Conservation (phyloP, 352 stramenopile species). For the Phytophthora pistaciae region DNA sequence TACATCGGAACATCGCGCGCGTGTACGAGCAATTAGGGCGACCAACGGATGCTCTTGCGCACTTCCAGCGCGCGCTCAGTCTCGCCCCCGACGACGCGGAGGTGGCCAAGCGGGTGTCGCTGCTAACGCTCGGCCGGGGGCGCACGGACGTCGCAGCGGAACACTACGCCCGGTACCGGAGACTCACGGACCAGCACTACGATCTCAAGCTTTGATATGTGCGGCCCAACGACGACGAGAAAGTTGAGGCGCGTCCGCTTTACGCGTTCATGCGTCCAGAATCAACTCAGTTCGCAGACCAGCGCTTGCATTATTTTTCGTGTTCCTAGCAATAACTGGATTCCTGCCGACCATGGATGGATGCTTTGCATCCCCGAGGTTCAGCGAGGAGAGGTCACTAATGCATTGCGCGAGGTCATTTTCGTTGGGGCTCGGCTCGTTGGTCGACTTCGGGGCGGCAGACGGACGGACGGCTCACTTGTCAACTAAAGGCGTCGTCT, state of each 20-base stretch:
- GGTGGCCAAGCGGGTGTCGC: slow-evolving; percentile 48
- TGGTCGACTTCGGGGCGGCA: neutral
- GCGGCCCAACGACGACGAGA: slow-evolving; percentile 13
- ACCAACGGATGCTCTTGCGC: slow-evolving; percentile 49
- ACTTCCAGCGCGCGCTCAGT: slow-evolving; percentile 51
- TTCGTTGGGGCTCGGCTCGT: neutral
- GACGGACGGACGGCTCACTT: neutral
- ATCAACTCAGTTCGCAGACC: slow-evolving; percentile 29
- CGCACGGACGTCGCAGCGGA: slow-evolving; percentile 33
- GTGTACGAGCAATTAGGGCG: slow-evolving; percentile 66
- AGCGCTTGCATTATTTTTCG: slow-evolving; percentile 29
- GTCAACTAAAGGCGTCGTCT: neutral
- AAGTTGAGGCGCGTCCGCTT: slow-evolving; percentile 17
- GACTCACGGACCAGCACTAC: slow-evolving; percentile 58
- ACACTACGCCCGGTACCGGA: slow-evolving; percentile 59
- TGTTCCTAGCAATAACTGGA: slow-evolving; percentile 26
- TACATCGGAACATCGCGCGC: slow-evolving; percentile 67
- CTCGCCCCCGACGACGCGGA: slow-evolving; percentile 51
- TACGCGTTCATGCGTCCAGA: slow-evolving; percentile 25
- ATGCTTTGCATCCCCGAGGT: slow-evolving; percentile 5
- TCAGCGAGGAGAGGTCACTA: slow-evolving; percentile 4
- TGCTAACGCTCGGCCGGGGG: slow-evolving; percentile 50
- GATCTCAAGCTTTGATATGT: slow-evolving; percentile 67
- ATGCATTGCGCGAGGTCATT: slow-evolving; percentile 2
- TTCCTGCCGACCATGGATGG: slow-evolving; percentile 14